phyloP scores from a whole-genome alignment of 495 filamentous ascomycete genomes.

The Penicillium paxilli region DNA sequence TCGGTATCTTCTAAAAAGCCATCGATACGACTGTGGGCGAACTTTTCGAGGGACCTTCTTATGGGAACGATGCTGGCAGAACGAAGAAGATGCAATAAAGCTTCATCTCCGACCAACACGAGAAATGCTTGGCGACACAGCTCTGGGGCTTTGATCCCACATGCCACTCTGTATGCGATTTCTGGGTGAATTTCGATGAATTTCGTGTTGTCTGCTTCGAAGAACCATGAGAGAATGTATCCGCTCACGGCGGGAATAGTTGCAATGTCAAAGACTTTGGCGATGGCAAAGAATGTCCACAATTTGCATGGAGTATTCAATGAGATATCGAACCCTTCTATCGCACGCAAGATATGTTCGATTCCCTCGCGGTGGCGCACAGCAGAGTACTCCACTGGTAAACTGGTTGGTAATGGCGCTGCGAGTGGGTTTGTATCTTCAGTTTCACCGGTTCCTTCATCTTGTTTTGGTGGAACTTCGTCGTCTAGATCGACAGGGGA shows the following conservation, averaged over 20 bases:
- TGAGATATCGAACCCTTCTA: constrained; percentile 48
- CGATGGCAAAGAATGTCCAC: constrained; percentile 62
- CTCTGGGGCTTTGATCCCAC: constrained; percentile 34
- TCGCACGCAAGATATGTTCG: constrained; percentile 53
- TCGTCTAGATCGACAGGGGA: neutral
- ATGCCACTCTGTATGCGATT: constrained; percentile 44
- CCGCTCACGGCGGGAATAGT: constrained; percentile 30
- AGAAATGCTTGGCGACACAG: constrained; percentile 49
- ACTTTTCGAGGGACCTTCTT: constrained; percentile 16
- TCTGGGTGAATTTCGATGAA: constrained; percentile 53
- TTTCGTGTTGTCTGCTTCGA: constrained; percentile 35
- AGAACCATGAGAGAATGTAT: constrained; percentile 49
- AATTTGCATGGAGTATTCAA: constrained; percentile 66
- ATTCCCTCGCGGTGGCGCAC: constrained; percentile 62
- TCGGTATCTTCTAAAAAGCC: constrained; percentile 44
- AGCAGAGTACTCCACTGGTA: constrained; percentile 56
- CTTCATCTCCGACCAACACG: constrained; percentile 48
- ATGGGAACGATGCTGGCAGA: neutral
- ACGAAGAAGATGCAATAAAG: constrained; percentile 33
- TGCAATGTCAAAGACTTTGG: constrained; percentile 56
- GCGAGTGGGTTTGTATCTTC: neutral
- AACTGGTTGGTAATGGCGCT: neutral
- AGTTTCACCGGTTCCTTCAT: neutral
- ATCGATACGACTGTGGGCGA: constrained; percentile 23
- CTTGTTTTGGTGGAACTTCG: neutral